These are phyloP conservation scores for Phlebopus sp. DNA, from an alignment of 1,284 basidiomycete genomes.

Conservation along the genomic window DNA sequence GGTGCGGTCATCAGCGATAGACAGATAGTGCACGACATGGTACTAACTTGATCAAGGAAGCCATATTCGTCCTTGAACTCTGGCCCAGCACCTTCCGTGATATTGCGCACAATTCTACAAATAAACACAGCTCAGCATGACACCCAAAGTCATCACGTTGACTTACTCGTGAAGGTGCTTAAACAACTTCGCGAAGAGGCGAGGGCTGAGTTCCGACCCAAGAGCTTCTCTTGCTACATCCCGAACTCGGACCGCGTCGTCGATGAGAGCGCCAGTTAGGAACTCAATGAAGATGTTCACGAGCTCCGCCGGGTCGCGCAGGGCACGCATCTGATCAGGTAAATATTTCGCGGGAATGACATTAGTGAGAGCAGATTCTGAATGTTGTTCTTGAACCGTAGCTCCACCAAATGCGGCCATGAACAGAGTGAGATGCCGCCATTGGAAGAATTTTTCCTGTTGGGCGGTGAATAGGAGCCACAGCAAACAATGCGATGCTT, in stretches of 20 bases:
- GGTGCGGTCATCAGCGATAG: background rate
- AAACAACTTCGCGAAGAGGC: slow-evolving; percentile 64
- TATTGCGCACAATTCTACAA: slow-evolving; percentile 45
- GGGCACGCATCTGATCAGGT: slow-evolving; percentile 67
- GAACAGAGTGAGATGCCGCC: slow-evolving; percentile 87
- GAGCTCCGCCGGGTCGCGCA: slow-evolving; percentile 54
- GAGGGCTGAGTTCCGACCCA: slow-evolving; percentile 73
- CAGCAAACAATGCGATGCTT: background rate
- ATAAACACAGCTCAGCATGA: slow-evolving; percentile 1
- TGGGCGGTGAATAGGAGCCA: slow-evolving; percentile 11
- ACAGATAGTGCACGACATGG: background rate
- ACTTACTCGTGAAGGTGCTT: slow-evolving; percentile 73
- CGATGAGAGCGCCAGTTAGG: slow-evolving; percentile 67
- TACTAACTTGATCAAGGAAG: slow-evolving; percentile 69
- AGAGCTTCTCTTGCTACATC: slow-evolving; percentile 80
- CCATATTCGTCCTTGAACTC: slow-evolving; percentile 54
- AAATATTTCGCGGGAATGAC: slow-evolving; percentile 61
- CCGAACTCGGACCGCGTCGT: slow-evolving; percentile 61
- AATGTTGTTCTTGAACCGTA: slow-evolving; percentile 54
- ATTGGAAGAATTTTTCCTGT: slow-evolving; percentile 76
- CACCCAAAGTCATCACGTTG: background rate
- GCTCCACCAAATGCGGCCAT: slow-evolving; percentile 74
- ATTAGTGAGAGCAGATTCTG: slow-evolving; percentile 47
- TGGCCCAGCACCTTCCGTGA: slow-evolving; percentile 42
- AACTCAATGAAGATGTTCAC: slow-evolving; percentile 67